phyloP scores from a whole-genome alignment of 1,139 yeast genomes.

The Torulaspora globosa region DNA sequence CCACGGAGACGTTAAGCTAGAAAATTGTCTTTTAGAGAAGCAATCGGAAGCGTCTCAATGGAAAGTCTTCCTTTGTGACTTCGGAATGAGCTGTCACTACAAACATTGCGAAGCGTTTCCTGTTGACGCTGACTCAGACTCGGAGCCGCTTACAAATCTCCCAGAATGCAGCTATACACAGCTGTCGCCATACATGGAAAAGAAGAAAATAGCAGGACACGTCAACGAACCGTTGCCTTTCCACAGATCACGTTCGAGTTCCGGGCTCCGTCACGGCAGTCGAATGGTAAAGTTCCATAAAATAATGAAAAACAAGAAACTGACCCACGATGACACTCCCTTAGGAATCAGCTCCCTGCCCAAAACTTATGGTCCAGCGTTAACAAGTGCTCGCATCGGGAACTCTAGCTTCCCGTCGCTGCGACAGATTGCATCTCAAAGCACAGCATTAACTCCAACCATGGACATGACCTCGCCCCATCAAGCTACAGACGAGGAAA shows the following conservation, averaged over 20 bases:
- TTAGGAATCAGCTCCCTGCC: slow-evolving; percentile 30
- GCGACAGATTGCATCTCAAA: slow-evolving; percentile 7
- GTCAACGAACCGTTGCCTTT: slow-evolving; percentile 37
- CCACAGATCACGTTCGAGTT: slow-evolving; percentile 44
- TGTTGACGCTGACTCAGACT: background rate
- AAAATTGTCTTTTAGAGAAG: slow-evolving; percentile 60
- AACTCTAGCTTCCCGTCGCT: slow-evolving; percentile 12
- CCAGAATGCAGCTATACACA: slow-evolving; percentile 9
- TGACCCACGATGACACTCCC: slow-evolving; percentile 37
- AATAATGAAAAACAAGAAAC: slow-evolving; percentile 25
- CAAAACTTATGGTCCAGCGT: slow-evolving; percentile 33
- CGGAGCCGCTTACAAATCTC: background rate
- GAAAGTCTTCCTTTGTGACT: slow-evolving; percentile 65
- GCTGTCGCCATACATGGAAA: slow-evolving; percentile 14
- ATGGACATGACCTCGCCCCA: slow-evolving; percentile 15
- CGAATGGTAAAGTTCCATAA: slow-evolving; percentile 22
- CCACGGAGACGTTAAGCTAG: slow-evolving; percentile 87
- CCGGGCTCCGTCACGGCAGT: slow-evolving; percentile 11
- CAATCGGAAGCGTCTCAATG: slow-evolving; percentile 39
- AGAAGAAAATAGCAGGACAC: slow-evolving; percentile 5
- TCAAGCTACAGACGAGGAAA: slow-evolving; percentile 4
- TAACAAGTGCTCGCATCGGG: slow-evolving; percentile 25
- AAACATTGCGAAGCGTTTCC: slow-evolving; percentile 28
- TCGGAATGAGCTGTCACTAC: slow-evolving; percentile 63
- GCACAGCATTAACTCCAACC: slow-evolving; percentile 11